Conservation (phyloP, 495 filamentous ascomycete genomes). For the Aspergillus heteromorphus region DNA sequence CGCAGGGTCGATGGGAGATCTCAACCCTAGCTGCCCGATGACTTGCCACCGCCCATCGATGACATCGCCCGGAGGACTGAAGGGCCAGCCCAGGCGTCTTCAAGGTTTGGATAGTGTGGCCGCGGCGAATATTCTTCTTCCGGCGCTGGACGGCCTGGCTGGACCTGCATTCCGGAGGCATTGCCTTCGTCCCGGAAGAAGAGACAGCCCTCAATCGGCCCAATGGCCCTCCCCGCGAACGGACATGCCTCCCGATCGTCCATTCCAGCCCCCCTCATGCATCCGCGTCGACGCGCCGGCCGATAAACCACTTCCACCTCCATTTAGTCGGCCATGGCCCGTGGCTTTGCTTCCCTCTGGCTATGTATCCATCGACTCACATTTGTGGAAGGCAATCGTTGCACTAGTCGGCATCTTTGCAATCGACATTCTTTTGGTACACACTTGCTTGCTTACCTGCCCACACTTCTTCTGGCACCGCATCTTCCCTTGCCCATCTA, state of each 20-base stretch:
- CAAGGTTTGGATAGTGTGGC: too few relatives aligned
- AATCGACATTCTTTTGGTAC: too few relatives aligned
- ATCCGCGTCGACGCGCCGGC: constrained; percentile 18
- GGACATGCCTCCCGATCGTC: constrained; percentile 7
- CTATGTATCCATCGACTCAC: neutral
- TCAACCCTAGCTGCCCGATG: neutral
- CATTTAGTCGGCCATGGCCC: constrained; percentile 4
- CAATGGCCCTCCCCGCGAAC: neutral
- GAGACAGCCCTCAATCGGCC: neutral
- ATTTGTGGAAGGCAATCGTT: neutral
- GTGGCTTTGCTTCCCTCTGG: neutral
- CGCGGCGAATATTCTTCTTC: too few relatives aligned
- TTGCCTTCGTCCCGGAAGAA: neutral
- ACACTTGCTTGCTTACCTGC: neutral
- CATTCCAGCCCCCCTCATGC: constrained; percentile 14
- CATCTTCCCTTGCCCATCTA: neutral
- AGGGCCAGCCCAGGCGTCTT: neutral
- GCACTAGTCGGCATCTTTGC: too few relatives aligned
- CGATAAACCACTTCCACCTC: neutral
- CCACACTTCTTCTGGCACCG: neutral
- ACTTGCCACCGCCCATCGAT: neutral
- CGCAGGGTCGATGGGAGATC: neutral
- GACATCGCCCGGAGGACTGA: neutral
- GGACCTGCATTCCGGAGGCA: neutral
- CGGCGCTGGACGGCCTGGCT: too few relatives aligned